A percentile compares a stretch with the other conserved stretches of the same genome.
phyloP scores from a whole-genome alignment of 2,329 filamentous ascomycete genomes.

The Aspergillus ochraceus region DNA sequence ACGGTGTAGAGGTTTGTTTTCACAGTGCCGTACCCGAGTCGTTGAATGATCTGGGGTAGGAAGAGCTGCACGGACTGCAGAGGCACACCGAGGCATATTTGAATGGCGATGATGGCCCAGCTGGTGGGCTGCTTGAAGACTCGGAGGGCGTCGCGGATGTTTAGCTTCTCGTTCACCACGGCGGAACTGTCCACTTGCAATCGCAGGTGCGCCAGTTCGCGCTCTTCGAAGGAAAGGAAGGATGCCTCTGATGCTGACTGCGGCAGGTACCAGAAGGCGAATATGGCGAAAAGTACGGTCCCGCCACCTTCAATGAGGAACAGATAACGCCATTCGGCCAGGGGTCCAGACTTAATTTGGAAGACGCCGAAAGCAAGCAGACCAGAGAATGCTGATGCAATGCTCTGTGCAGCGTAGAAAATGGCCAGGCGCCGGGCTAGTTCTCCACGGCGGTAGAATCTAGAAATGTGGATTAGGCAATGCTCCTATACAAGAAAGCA shows the following conservation, averaged over 20 bases:
- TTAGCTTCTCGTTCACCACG: conserved; percentile 32
- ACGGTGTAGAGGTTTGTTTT: conserved; percentile 68
- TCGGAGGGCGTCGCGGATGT: conserved; percentile 28
- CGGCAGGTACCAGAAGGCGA: conserved; percentile 43
- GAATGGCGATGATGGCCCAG: conserved; percentile 28
- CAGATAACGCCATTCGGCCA: conserved; percentile 45
- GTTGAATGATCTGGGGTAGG: conserved; percentile 30
- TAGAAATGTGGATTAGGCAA: neutral
- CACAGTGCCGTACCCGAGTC: conserved; percentile 49
- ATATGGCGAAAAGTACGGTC: conserved; percentile 41
- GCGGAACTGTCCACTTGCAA: conserved; percentile 36
- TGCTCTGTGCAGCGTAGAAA: conserved; percentile 31
- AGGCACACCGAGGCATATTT: conserved; percentile 31
- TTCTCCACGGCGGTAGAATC: conserved; percentile 31
- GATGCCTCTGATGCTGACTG: neutral
- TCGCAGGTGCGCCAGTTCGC: conserved; percentile 37
- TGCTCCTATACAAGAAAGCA: neutral
- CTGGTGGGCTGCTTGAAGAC: conserved; percentile 31
- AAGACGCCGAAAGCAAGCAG: conserved; percentile 44
- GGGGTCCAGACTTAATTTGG: conserved; percentile 32
- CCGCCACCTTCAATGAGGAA: conserved; percentile 48
- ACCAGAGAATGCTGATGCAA: conserved; percentile 32
- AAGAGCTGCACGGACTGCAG: conserved; percentile 31
- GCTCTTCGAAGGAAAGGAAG: conserved; percentile 30
- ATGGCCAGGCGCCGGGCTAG: conserved; percentile 28